Conservation (phyloP, 257 asterid species). For the Paulownia fortunei region DNA sequence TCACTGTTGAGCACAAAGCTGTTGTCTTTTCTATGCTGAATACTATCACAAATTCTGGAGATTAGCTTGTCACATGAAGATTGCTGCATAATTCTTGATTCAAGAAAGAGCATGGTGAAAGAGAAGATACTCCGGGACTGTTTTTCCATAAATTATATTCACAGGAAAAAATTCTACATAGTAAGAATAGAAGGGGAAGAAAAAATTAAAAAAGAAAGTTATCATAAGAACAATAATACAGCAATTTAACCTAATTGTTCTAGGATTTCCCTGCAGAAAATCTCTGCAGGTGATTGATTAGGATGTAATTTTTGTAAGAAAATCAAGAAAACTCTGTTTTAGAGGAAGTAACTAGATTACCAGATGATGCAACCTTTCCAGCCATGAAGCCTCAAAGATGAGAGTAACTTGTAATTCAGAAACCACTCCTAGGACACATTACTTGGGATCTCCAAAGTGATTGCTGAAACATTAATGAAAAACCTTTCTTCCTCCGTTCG, state of each 20-base stretch:
- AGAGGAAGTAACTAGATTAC: neutral
- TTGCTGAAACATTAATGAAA: neutral
- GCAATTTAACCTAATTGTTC: neutral
- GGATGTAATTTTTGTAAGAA: neutral
- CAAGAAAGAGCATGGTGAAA: neutral
- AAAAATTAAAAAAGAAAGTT: neutral
- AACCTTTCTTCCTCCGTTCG: neutral
- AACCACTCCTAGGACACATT: neutral
- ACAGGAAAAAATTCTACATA: neutral
- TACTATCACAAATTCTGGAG: neutral
- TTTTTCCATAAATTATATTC: neutral
- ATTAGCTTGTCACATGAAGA: neutral
- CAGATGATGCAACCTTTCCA: neutral
- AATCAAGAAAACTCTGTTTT: neutral
- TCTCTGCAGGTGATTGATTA: neutral
- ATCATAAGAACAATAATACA: neutral
- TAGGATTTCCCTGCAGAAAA: neutral
- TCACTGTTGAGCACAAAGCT: no score
- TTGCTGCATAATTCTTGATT: neutral
- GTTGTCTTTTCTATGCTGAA: neutral
- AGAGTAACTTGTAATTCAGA: neutral
- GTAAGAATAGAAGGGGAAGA: neutral
- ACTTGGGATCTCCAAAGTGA: neutral
- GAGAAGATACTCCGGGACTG: neutral
- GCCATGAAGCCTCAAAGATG: neutral